Evolutionary conservation across 192 early-diverging fungal genomes (phyloP).

Genomic region (Coemansia sp.): DNA sequence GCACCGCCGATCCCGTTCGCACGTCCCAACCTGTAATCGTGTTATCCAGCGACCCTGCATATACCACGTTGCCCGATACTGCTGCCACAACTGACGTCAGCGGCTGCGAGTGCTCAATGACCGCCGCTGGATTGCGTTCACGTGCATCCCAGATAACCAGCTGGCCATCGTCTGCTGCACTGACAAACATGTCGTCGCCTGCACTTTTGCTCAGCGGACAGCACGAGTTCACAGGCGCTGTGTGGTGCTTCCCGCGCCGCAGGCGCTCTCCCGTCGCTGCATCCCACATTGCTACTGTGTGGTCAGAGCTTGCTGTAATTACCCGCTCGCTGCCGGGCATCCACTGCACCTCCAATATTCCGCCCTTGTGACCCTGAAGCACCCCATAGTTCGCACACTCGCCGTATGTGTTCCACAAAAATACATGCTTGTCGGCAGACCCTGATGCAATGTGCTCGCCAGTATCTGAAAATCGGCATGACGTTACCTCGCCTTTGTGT

Average conservation of each 20-base stretch:
- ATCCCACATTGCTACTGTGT: slow-evolving; percentile 80
- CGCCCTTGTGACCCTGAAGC: slow-evolving; percentile 82
- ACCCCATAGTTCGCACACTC: slow-evolving; percentile 87
- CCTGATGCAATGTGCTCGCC: slow-evolving; percentile 84
- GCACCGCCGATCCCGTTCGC: slow-evolving; percentile 65
- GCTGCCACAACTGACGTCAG: slow-evolving; percentile 77
- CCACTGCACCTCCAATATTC: slow-evolving; percentile 90
- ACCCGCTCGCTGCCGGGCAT: slow-evolving; percentile 76
- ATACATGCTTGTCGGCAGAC: slow-evolving; percentile 77
- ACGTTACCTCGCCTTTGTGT: slow-evolving; percentile 77
- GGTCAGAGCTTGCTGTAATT: slow-evolving; percentile 83
- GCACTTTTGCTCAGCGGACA: slow-evolving; percentile 60
- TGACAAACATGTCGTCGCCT: slow-evolving; percentile 76
- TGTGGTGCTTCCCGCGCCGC: slow-evolving; percentile 78
- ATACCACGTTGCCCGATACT: slow-evolving; percentile 77
- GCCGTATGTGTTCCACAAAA: slow-evolving; percentile 92
- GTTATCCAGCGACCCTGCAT: slow-evolving; percentile 88
- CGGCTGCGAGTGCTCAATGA: slow-evolving; percentile 62
- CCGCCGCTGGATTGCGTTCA: slow-evolving; percentile 60
- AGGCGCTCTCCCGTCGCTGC: slow-evolving; percentile 77
- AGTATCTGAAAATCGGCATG: slow-evolving; percentile 80
- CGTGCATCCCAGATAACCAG: slow-evolving; percentile 76
- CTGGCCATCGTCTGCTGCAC: slow-evolving; percentile 82
- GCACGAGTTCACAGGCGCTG: slow-evolving; percentile 77
- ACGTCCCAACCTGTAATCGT: slow-evolving; percentile 88